A percentile compares a stretch with the other conserved stretches of the same genome.
Conservation (phyloP, 2,329 filamentous ascomycete species). For the Fusarium newnesense region DNA sequence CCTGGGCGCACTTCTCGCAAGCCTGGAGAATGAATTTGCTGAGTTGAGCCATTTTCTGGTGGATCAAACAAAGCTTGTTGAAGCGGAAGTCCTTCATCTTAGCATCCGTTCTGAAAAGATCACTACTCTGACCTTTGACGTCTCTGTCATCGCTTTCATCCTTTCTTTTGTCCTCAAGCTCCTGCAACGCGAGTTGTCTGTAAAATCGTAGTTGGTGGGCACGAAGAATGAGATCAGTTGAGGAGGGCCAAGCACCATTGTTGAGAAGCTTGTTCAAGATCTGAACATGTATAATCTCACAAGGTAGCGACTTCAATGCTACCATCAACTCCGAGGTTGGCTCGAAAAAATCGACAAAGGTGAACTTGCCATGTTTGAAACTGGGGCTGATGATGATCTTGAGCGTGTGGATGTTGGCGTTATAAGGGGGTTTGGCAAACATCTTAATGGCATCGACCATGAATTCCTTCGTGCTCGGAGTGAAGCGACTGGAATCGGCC, state of each 20-base stretch:
- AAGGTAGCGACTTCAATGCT: conserved; percentile 48
- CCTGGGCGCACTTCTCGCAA: conserved; percentile 22
- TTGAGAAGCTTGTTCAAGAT: conserved; percentile 44
- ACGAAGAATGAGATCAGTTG: conserved; percentile 13
- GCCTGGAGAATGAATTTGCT: conserved; percentile 9
- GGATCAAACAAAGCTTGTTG: neutral
- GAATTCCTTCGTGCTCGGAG: conserved; percentile 29
- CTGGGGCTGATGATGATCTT: conserved; percentile 54
- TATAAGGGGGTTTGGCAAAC: conserved; percentile 44
- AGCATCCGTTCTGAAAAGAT: neutral
- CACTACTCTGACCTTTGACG: neutral
- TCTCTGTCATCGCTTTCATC: neutral
- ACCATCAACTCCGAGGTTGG: conserved; percentile 42
- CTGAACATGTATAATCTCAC: conserved; percentile 51
- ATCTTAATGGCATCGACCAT: conserved; percentile 52
- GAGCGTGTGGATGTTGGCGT: conserved; percentile 53
- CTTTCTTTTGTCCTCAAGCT: neutral
- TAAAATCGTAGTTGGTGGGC: conserved; percentile 27
- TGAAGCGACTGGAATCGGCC: conserved; percentile 54
- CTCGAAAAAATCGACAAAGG: conserved; percentile 52
- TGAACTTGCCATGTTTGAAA: conserved; percentile 37
- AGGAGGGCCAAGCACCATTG: neutral
- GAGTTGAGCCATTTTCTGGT: conserved; percentile 1
- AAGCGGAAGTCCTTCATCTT: conserved; percentile 10
- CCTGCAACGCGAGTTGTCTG: conserved; percentile 7